These are phyloP conservation scores for Blastobotrys petasosporus DNA, from an alignment of 1,139 yeast species.

Conservation along the genomic window DNA sequence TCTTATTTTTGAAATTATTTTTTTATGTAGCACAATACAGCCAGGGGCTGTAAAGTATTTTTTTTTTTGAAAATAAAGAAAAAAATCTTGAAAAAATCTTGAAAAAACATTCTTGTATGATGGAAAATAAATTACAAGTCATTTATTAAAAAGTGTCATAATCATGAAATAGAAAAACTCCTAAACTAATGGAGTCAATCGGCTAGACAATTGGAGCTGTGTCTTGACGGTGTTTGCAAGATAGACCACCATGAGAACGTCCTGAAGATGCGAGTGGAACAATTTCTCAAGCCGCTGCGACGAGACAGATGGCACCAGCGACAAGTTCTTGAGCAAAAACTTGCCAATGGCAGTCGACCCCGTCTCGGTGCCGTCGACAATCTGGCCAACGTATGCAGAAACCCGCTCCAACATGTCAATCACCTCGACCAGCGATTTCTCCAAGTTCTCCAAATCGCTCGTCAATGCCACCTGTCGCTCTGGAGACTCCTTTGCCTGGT, in stretches of 20 bases:
- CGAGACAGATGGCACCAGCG: conserved; percentile 57
- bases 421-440: conserved; percentile 51
- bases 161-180: too few species aligned
- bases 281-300: conserved; percentile 52
- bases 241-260: conserved; percentile 76
- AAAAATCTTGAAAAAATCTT: neutral
- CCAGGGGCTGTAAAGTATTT: neutral
- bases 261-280: conserved; percentile 72
- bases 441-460: conserved; percentile 46
- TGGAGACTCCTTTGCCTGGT: conserved; percentile 34
- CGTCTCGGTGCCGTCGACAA: conserved; percentile 42
- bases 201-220: conserved; percentile 74
- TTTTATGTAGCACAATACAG: too few species aligned
- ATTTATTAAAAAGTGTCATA: neutral
- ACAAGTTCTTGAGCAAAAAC: conserved; percentile 56
- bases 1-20: neutral
- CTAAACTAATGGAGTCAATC: conserved; percentile 52
- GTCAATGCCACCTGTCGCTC: conserved; percentile 34
- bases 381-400: conserved; percentile 42
- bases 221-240: conserved; percentile 81
- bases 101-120: neutral
- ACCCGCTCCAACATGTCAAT: conserved; percentile 51
- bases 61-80: neutral
- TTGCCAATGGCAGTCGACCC: conserved; percentile 52
- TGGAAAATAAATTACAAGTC: neutral